Base-by-base conservation (phyloP, 139 green algal species). In the Monoraphidium neglectum region DNA sequence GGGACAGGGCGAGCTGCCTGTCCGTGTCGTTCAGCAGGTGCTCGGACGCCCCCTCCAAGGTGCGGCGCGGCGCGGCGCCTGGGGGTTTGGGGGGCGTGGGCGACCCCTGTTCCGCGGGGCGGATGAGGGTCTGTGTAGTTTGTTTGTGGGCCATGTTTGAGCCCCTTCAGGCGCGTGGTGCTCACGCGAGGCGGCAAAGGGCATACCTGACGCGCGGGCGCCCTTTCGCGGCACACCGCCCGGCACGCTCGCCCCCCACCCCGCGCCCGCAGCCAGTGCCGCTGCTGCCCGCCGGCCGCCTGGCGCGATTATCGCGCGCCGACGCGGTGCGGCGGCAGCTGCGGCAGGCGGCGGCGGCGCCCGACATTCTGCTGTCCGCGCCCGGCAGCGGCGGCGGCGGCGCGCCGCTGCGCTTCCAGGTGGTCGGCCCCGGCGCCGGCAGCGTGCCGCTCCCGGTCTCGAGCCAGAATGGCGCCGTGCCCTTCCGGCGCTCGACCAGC, bases 281-380 rank as follows among this genome's bases (percentile, higher is more conserved):
- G 43, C 46, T 1, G 47, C 76, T 21, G 51, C 43, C 18, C 30
- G 33, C 26, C 57, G 47, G 8, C 68, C 47, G 6, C 59, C 59
- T 8, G 26, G 76, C 76, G 23, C 76, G 71, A 18, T 33, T 36
- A 1, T 46, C 32, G 12, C 64, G 76, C 1, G 30, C 68, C 6
- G 37, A 78, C 35, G 38, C 51, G 23, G 61, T 83, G 47, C 47
- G 51, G 1, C 40, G 57, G 56, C 60, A 87, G 77, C 77, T 87
- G 24, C 1, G 3, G 6, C 54, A 75, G 46, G 77, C 77, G 24
- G 57, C 72, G 28, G 26, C 13, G 35, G 68, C 78, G 63, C 70
- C 62, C 23, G 72, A 70, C 1, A 71, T 87, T 16, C 61, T 68
- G 61, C 61, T 47, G 32, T 49, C 38, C 2, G 12, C 38, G 62